A percentile compares a stretch with the other conserved stretches of the same genome.
Conservation (phyloP, 2,329 filamentous ascomycete genomes). For the Monascus ruber region DNA sequence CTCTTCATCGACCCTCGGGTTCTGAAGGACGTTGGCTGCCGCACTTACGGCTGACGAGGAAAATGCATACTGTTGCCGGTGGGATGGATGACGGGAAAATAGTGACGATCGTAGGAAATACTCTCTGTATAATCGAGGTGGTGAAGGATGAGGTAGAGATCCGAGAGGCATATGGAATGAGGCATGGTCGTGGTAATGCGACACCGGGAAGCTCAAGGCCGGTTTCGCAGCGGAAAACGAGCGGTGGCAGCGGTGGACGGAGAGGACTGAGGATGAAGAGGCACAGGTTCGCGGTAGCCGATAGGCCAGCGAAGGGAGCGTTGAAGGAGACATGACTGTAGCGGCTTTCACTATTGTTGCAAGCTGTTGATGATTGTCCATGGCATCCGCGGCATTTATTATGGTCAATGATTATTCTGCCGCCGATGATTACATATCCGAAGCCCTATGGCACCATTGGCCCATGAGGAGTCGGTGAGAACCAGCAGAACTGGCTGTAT, state of each 20-base stretch:
- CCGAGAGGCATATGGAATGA: conserved; percentile 7
- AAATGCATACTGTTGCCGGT: conserved; percentile 18
- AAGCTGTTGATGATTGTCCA: not conserved
- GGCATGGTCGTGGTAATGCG: conserved; percentile 12
- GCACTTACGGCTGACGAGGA: conserved; percentile 21
- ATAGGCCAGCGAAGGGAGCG: conserved; percentile 14
- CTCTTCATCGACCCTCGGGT: conserved; percentile 69
- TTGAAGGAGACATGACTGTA: not conserved
- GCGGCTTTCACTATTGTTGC: too few relatives aligned
- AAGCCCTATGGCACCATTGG: conserved; percentile 19
- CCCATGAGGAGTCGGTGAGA: conserved; percentile 8
- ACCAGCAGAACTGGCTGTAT: conserved; percentile 14
- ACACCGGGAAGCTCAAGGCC: conserved; percentile 18
- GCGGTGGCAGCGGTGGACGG: conserved; percentile 7
- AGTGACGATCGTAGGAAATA: not conserved
- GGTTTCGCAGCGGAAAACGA: conserved; percentile 13
- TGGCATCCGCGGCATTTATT: conserved; percentile 1
- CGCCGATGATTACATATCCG: conserved; percentile 9
- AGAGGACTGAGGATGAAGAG: conserved; percentile 2
- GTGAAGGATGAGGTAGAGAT: conserved; percentile 1
- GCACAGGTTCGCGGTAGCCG: conserved; percentile 11
- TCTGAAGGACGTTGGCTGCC: conserved; percentile 40
- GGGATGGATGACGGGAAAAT: not conserved
- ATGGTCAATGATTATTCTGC: not conserved
- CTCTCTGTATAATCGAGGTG: not conserved